phyloP scores from a whole-genome alignment of 345 rosid genomes.

The Brassica nigra region DNA sequence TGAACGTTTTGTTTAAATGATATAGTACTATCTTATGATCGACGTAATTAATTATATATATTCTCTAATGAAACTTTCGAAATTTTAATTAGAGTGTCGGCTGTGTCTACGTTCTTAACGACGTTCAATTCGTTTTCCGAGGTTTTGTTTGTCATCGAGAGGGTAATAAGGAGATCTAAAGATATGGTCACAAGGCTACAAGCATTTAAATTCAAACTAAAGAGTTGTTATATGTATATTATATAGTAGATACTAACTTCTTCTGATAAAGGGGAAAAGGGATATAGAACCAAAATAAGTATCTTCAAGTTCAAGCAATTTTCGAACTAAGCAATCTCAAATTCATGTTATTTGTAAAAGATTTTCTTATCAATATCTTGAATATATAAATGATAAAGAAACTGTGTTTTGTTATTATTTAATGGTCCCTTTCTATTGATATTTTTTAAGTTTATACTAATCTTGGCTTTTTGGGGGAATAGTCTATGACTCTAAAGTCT shows the following conservation, averaged over 20 bases:
- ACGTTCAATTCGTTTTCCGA: conserved; percentile 18
- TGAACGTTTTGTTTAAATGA: not conserved
- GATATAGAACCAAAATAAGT: conserved; percentile 24
- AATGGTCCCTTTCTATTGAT: not conserved
- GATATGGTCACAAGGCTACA: conserved; percentile 22
- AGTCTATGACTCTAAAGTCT: no score
- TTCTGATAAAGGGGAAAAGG: conserved; percentile 14
- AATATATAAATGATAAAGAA: not conserved
- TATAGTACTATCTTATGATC: not conserved
- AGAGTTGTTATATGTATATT: conserved; percentile 3
- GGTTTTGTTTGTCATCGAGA: conserved; percentile 6
- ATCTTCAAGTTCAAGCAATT: conserved; percentile 26
- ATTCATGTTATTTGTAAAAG: not conserved
- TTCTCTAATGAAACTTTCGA: not conserved
- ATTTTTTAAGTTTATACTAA: not conserved
- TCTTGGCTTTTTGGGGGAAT: not conserved
- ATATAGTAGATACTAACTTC: not conserved
- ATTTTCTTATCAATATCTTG: not conserved
- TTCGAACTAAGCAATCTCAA: conserved; percentile 27
- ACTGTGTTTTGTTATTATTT: not conserved
- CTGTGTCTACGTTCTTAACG: conserved; percentile 22
- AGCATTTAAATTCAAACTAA: conserved; percentile 36
- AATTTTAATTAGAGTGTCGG: conserved; percentile 11
- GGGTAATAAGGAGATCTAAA: conserved; percentile 22
- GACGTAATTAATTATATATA: not conserved